Evolutionary conservation across 2,329 filamentous ascomycete genomes (phyloP).

Genomic region (Rasamsonia emersonii): DNA sequence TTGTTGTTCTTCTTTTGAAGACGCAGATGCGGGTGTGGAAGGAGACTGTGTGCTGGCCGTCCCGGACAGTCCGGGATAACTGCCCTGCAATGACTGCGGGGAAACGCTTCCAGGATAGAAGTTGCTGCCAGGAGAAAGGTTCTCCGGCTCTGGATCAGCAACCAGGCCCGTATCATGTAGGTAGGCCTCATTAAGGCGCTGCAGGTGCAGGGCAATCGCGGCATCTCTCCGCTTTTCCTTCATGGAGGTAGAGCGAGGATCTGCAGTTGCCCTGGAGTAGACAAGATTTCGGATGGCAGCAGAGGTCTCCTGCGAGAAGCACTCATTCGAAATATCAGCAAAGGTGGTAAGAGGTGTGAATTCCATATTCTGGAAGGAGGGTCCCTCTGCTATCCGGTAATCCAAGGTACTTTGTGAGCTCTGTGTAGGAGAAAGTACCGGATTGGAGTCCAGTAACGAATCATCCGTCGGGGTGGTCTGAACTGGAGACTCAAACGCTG

Average conservation of each 20-base stretch:
- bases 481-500: too few species aligned
- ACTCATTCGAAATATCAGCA: too few species aligned
- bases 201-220: slow-evolving; percentile 33
- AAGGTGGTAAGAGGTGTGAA: too few species aligned
- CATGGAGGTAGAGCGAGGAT: slow-evolving; percentile 23
- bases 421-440: too few species aligned
- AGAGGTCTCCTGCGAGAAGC: too few species aligned
- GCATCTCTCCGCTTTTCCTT: slow-evolving; percentile 36
- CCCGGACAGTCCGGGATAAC: slow-evolving; percentile 3
- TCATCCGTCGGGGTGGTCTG: too few species aligned
- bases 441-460: too few species aligned
- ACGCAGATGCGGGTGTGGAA: slow-evolving; percentile 11
- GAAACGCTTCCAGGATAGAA: slow-evolving; percentile 19
- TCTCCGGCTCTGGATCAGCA: slow-evolving; percentile 21
- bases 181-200: slow-evolving; percentile 26
- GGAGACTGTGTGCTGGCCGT: slow-evolving; percentile 3
- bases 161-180: slow-evolving; percentile 18
- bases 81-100: slow-evolving; percentile 15
- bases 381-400: too few species aligned
- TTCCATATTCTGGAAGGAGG: too few species aligned
- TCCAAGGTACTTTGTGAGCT: too few species aligned
- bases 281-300: slow-evolving; percentile 13
- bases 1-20: slow-evolving; percentile 1
- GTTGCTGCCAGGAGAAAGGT: slow-evolving; percentile 24
- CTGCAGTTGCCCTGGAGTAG: slow-evolving; percentile 20